phyloP scores from a whole-genome alignment of 2,329 filamentous ascomycete species.

The Penicillium crustosum region DNA sequence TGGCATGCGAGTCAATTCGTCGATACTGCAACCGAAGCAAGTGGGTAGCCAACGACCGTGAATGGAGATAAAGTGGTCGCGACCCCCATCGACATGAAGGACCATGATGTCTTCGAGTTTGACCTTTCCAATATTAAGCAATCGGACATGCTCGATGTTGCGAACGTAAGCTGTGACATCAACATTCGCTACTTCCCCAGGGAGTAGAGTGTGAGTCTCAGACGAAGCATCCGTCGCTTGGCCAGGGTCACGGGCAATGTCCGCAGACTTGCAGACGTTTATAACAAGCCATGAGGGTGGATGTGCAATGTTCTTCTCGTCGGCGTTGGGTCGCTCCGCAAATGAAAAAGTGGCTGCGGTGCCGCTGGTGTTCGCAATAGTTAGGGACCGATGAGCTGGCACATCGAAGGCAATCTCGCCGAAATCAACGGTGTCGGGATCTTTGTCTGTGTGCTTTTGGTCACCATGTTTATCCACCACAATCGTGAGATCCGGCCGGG shows the following conservation, averaged over 20 bases:
- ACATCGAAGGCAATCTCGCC: slow-evolving; percentile 71
- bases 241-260: slow-evolving; percentile 33
- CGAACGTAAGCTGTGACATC: slow-evolving; percentile 67
- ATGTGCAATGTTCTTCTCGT: slow-evolving; percentile 41
- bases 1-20: slow-evolving; percentile 82
- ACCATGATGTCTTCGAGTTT: slow-evolving; percentile 84
- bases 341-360: slow-evolving; percentile 79
- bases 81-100: slow-evolving; percentile 75
- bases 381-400: slow-evolving; percentile 66
- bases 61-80: slow-evolving; percentile 88
- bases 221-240: slow-evolving; percentile 30
- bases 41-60: slow-evolving; percentile 77
- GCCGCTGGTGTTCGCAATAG: slow-evolving; percentile 87
- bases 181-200: slow-evolving; percentile 76
- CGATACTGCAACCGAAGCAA: slow-evolving; percentile 80
- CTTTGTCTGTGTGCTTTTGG: slow-evolving; percentile 34
- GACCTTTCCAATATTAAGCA: slow-evolving; percentile 67
- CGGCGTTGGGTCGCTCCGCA: slow-evolving; percentile 64
- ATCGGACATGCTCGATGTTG: slow-evolving; percentile 62
- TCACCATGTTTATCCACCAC: slow-evolving; percentile 65
- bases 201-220: slow-evolving; percentile 67
- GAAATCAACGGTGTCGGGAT: slow-evolving; percentile 68
- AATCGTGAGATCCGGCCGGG: slow-evolving; percentile 76
- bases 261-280: slow-evolving; percentile 58
- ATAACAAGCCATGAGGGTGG: slow-evolving; percentile 70